Evolutionary conservation across 768 basidiomycete genomes (phyloP).

Genomic region (Serendipita vermifera): DNA sequence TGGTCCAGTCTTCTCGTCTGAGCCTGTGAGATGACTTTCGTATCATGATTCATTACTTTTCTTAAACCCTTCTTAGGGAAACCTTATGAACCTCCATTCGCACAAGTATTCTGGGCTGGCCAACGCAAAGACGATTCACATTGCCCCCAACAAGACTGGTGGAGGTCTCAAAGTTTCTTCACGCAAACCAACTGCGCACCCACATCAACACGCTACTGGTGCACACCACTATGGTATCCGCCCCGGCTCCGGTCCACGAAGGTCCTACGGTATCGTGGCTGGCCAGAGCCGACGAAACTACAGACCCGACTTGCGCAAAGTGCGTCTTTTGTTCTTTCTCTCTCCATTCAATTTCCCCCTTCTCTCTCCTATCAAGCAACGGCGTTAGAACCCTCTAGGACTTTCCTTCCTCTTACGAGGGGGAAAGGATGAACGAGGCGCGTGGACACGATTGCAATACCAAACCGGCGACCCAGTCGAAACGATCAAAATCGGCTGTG

Average conservation of each 20-base stretch:
- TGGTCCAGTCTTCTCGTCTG: conserved; percentile 71
- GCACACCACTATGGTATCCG: conserved; percentile 43
- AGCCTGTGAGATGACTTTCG: conserved; percentile 44
- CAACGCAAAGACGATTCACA: conserved; percentile 67
- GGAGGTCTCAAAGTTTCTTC: conserved; percentile 45
- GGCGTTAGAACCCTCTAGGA: conserved; percentile 75
- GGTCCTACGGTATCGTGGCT: conserved; percentile 52
- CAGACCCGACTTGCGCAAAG: conserved; percentile 63
- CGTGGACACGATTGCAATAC: conserved; percentile 91
- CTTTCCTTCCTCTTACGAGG: conserved; percentile 36
- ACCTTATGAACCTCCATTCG: conserved; percentile 80
- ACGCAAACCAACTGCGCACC: conserved; percentile 49
- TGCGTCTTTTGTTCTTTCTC: conserved; percentile 31
- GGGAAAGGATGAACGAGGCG: conserved; percentile 73
- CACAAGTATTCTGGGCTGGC: conserved; percentile 83
- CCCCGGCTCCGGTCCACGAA: conserved; percentile 56
- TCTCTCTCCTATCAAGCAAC: conserved; percentile 36
- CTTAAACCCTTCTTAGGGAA: conserved; percentile 40
- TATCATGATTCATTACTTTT: conserved; percentile 8
- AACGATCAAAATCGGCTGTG: conserved; percentile 50
- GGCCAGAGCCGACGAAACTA: conserved; percentile 51
- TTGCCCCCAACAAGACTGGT: conserved; percentile 39
- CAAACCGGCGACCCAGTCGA: conserved; percentile 33
- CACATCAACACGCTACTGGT: conserved; percentile 37
- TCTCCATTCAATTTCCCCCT: conserved; percentile 1